Base-by-base conservation (phyloP, 2,329 filamentous ascomycete genomes). In the Chrysoporthe cubensis region DNA sequence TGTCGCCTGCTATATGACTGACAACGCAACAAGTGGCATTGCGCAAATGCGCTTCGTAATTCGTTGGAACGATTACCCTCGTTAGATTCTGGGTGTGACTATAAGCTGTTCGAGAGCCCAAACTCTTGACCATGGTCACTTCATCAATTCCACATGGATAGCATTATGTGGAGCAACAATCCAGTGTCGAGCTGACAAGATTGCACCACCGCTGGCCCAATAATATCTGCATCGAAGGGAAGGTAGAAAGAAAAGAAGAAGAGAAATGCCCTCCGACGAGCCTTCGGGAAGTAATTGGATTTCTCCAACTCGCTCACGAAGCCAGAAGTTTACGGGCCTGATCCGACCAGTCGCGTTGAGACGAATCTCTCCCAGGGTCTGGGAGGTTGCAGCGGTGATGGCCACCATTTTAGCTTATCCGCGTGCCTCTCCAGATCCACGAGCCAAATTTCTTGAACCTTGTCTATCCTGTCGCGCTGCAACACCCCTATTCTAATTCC, bases 401-500 rank as follows among this genome's bases (percentile, higher is more conserved):
- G 37, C 57, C 57, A 46, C 42, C 59, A n/a, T 34, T 46, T 44
- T 61, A 61, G 59, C 59, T 46, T 46, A 61, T 61, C 59, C 32
- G 32, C 40, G 11, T 44, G n/a, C 13, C 57, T n/a, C 4, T 34
- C n/a, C 43, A 64, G 48, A 43, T 54, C 62, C 37, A 42, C 62
- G 62, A 43, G 48, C 62, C 62, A 64, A 56, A 64, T 64, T 50
- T 62, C 34, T 56, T 44, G 9, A 64, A 57, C 52, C 62, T 57
- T 64, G 52, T 56, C 40, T 52, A 16, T 34, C 13, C 60, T 48
- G 21, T 16, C 46, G 62, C 18, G 26, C 21, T 64, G 32, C 40
- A 40, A 34, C 18, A 48, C 62, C 62, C 52, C 52, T 57, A 64
- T 64, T 46, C 21, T 16, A 46, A 34, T n/a, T 32, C 40, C 44